These are phyloP conservation scores for Backusella tuberculispora DNA, from an alignment of 192 early-diverging fungal species.

Conservation along the genomic window DNA sequence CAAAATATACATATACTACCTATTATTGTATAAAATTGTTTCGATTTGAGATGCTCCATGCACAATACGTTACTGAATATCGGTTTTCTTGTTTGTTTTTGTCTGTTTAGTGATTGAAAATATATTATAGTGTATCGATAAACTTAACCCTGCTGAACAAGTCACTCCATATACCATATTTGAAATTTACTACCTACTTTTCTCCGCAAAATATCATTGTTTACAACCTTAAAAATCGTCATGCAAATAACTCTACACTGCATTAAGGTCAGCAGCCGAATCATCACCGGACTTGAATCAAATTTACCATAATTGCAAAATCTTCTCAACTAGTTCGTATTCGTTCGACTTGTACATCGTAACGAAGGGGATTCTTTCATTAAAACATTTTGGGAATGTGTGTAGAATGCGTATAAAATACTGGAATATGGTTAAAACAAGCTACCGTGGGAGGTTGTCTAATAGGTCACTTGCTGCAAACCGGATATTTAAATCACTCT, in stretches of 20 bases:
- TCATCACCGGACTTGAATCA: not conserved
- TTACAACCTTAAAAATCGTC: not conserved
- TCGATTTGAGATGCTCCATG: not conserved
- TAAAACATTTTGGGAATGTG: not conserved
- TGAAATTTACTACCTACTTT: not conserved
- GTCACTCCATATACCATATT: slow-evolving; percentile 3
- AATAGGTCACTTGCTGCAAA: not conserved
- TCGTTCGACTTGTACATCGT: not conserved
- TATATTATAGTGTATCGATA: not conserved
- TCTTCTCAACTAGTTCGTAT: not conserved
- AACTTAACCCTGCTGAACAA: not conserved
- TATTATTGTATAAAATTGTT: not conserved
- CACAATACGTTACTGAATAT: not conserved
- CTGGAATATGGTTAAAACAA: not conserved
- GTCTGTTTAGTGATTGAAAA: not conserved
- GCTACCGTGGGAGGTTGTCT: not conserved
- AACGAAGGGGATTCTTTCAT: slow-evolving; percentile 1
- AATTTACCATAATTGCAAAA: not conserved
- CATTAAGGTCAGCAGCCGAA: not conserved
- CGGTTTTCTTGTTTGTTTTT: not conserved
- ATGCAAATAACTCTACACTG: not conserved
- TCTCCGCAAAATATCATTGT: slow-evolving; percentile 9
- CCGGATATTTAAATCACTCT: not conserved
- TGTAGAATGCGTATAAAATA: not conserved
- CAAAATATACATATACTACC: not conserved